phyloP scores from a whole-genome alignment of 2,329 filamentous ascomycete genomes.

The Fusarium penzigii region DNA sequence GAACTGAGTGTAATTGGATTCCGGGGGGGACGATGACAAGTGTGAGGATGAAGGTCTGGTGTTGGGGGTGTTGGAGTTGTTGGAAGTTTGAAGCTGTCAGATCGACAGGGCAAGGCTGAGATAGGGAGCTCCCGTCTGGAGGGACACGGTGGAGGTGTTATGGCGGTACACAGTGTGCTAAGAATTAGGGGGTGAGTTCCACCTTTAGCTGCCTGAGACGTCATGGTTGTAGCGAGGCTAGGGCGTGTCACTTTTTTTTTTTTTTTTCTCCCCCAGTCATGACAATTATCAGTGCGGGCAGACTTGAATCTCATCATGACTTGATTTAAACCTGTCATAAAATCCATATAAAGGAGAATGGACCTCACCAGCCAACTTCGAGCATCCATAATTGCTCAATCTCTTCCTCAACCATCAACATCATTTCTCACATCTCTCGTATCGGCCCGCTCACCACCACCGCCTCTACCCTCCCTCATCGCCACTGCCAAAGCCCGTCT shows the following conservation, averaged over 20 bases:
- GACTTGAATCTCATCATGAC: not conserved
- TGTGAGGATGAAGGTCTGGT: not conserved
- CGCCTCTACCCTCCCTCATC: conserved; percentile 69
- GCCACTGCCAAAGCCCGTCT: conserved; percentile 82
- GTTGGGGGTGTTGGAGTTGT: not conserved
- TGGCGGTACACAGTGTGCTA: conserved; percentile 19
- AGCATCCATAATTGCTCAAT: conserved; percentile 50
- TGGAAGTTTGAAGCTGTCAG: conserved; percentile 2
- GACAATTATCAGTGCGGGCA: conserved; percentile 2
- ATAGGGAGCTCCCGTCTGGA: not conserved
- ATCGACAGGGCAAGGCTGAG: conserved; percentile 20
- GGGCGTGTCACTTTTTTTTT: not conserved
- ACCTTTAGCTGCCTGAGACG: conserved; percentile 25
- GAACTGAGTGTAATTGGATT: not conserved
- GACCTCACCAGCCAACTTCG: conserved; percentile 50
- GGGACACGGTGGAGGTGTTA: conserved; percentile 23
- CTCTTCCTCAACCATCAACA: conserved; percentile 52
- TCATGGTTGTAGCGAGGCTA: conserved; percentile 27
- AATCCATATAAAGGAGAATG: conserved; percentile 24
- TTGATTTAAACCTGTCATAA: conserved; percentile 3
- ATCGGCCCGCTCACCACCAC: conserved; percentile 53
- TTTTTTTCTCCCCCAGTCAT: conserved; percentile 6
- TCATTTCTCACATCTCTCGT: conserved; percentile 67
- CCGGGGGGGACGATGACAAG: not conserved
- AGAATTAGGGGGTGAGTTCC: conserved; percentile 14